Percentiles rank a stretch among this genome's conserved stretches.
Conservation (phyloP, 2,329 filamentous ascomycete species). For the Aspergillus tamarii region DNA sequence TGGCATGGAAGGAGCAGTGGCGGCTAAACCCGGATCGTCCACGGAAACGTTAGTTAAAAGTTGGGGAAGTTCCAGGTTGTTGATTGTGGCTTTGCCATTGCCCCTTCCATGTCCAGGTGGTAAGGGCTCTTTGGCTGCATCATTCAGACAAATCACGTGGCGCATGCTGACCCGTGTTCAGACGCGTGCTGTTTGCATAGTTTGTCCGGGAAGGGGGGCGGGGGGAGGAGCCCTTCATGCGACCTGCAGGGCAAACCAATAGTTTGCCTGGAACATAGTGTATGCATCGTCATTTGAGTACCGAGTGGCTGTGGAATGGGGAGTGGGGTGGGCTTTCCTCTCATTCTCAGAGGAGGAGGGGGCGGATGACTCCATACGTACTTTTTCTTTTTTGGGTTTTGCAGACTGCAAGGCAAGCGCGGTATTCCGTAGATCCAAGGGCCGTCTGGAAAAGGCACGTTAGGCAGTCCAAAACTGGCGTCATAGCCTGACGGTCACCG, state of each 20-base stretch:
- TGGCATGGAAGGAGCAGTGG: conserved; percentile 1
- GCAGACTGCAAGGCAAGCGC: conserved; percentile 5
- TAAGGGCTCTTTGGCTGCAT: conserved; percentile 13
- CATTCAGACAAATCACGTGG: conserved; percentile 20
- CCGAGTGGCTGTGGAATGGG: conserved; percentile 5
- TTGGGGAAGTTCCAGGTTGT: neutral
- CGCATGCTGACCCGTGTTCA: conserved; percentile 8
- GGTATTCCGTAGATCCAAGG: neutral
- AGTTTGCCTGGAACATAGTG: conserved; percentile 3
- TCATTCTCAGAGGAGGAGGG: neutral
- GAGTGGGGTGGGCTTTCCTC: neutral
- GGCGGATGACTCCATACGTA: neutral
- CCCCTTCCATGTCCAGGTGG: neutral
- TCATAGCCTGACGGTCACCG: neutral
- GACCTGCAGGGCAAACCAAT: conserved; percentile 16
- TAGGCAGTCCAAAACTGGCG: neutral
- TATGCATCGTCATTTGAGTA: neutral
- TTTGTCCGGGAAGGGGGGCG: conserved; percentile 9
- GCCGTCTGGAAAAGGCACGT: neutral
- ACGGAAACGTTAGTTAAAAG: conserved; percentile 1
- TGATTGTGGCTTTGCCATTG: neutral
- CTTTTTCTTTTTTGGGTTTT: neutral
- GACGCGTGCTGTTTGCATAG: conserved; percentile 14
- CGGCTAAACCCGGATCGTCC: conserved; percentile 1
- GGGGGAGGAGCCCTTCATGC: conserved; percentile 22